Conservation (phyloP, 2,329 filamentous ascomycete genomes). For the Stromatinia cepivora region DNA sequence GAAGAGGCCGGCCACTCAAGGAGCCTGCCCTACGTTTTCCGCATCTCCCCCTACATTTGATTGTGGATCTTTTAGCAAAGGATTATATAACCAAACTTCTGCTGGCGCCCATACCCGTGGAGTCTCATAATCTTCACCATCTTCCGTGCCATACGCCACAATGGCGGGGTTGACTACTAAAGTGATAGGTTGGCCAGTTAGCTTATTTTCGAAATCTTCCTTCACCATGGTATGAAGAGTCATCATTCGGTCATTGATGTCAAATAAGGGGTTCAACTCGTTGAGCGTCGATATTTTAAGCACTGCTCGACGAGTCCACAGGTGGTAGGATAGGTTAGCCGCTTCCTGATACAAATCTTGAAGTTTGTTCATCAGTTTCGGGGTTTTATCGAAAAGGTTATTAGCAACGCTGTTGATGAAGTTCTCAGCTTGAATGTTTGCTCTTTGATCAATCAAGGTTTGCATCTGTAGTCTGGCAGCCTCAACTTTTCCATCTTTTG, state of each 20-base stretch:
- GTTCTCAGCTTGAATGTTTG: background rate
- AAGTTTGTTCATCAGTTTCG: background rate
- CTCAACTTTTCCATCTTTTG: conserved; percentile 7
- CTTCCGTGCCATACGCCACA: conserved; percentile 25
- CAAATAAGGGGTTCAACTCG: conserved; percentile 17
- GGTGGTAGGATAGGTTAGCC: conserved; percentile 21
- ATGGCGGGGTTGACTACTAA: conserved; percentile 28
- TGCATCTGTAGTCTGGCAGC: conserved; percentile 6
- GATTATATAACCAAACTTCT: conserved; percentile 26
- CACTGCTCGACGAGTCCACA: conserved; percentile 27
- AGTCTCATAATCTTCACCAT: conserved; percentile 28
- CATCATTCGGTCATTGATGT: conserved; percentile 15
- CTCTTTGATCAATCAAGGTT: background rate
- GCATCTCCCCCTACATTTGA: background rate
- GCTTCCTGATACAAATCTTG: conserved; percentile 25
- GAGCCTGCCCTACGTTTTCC: background rate
- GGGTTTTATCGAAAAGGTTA: background rate
- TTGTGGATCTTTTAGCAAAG: background rate
- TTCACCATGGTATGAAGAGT: conserved; percentile 23
- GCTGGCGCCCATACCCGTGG: conserved; percentile 26
- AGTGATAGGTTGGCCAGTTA: conserved; percentile 25
- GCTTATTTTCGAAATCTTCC: conserved; percentile 25
- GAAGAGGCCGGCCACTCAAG: background rate
- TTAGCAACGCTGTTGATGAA: conserved; percentile 24
- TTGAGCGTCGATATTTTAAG: conserved; percentile 24